A percentile compares a stretch with the other conserved stretches of the same genome.
phyloP scores from a whole-genome alignment of 1,139 yeast species.

The Candida mesenterica region DNA sequence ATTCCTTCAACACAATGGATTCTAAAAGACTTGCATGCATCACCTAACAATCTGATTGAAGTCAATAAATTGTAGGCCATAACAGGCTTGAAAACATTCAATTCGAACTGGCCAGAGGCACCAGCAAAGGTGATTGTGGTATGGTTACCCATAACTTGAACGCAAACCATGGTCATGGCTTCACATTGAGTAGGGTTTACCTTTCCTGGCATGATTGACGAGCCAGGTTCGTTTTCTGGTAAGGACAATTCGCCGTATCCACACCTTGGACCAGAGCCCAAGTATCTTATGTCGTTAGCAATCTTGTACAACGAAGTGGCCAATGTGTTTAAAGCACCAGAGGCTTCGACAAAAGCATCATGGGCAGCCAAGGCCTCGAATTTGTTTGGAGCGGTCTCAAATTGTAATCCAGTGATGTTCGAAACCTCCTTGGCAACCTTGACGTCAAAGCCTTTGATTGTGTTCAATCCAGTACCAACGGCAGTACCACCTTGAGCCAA shows the following conservation, averaged over 20 bases:
- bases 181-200: constrained; percentile 24
- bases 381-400: constrained; percentile 23
- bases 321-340: constrained; percentile 21
- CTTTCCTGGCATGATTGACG: constrained; percentile 23
- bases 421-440: constrained; percentile 18
- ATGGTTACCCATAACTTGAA: constrained; percentile 22
- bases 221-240: constrained; percentile 23
- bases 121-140: constrained; percentile 22
- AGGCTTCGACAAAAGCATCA: constrained; percentile 22
- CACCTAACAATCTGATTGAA: constrained; percentile 20
- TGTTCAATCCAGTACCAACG: constrained; percentile 22
- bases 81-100: constrained; percentile 23
- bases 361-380: constrained; percentile 24
- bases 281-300: constrained; percentile 22
- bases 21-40: constrained; percentile 20
- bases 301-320: constrained; percentile 21
- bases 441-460: constrained; percentile 18
- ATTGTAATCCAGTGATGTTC: constrained; percentile 17
- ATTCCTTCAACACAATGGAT: constrained; percentile 22
- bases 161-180: constrained; percentile 23
- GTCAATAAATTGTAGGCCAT: constrained; percentile 21
- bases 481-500: constrained; percentile 25
- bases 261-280: constrained; percentile 23
- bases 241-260: constrained; percentile 23
- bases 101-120: constrained; percentile 23